Evolutionary conservation across 2,329 filamentous ascomycete genomes (phyloP).

Genomic region (Paraphaeosphaeria minitans): DNA sequence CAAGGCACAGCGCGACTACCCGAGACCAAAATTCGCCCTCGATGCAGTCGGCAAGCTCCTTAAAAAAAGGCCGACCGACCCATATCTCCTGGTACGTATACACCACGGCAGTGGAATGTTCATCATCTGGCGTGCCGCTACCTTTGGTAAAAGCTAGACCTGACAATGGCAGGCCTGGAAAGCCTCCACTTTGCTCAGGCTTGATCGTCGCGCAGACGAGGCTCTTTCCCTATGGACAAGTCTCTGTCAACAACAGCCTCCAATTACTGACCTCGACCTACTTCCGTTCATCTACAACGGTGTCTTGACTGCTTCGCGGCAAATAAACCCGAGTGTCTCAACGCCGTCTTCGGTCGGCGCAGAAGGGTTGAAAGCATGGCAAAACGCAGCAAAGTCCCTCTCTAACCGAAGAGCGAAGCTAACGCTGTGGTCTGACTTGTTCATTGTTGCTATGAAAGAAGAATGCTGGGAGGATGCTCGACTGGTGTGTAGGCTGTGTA

Average conservation of each 20-base stretch:
- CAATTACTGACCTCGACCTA: constrained; percentile 31
- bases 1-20: constrained; percentile 39
- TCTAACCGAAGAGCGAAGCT: constrained; percentile 28
- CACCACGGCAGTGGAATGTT: constrained; percentile 1
- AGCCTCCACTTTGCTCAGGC: constrained; percentile 30
- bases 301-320: constrained; percentile 26
- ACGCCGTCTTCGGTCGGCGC: constrained; percentile 24
- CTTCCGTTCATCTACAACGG: constrained; percentile 37
- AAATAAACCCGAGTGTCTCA: constrained; percentile 5
- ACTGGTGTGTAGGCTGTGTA: constrained; percentile 26
- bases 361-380: constrained; percentile 33
- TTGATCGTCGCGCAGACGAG: constrained; percentile 17
- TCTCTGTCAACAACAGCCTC: constrained; percentile 28
- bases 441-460: constrained; percentile 32
- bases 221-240: constrained; percentile 21
- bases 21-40: constrained; percentile 43
- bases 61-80: constrained; percentile 44
- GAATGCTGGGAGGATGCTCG: constrained; percentile 45
- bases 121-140: constrained; percentile 3
- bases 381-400: constrained; percentile 34
- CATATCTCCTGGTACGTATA: constrained; percentile 38
- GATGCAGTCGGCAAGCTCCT: constrained; percentile 39
- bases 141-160: background rate
- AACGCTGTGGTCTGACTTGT: constrained; percentile 35
- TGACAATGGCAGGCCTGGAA: constrained; percentile 36